Percentiles rank a stretch among this genome's conserved stretches.
Conservation (phyloP, 2,329 filamentous ascomycete species). For the Pseudonectria foliicola region DNA sequence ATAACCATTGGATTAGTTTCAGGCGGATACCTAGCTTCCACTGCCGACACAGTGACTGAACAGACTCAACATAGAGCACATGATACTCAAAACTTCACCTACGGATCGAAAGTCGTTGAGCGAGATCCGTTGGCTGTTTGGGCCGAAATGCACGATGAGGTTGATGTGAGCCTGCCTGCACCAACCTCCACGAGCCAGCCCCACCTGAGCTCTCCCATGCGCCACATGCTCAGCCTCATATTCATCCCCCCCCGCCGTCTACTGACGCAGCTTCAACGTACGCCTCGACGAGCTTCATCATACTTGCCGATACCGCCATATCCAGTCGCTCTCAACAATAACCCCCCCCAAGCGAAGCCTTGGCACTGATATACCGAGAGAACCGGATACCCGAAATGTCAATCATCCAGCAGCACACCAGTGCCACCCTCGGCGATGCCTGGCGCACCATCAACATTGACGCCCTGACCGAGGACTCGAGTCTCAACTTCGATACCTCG, state of each 20-base stretch:
- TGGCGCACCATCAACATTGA: constrained; percentile 94
- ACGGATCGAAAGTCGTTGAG: no score
- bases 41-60: no score
- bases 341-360: constrained; percentile 9
- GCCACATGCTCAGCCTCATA: constrained; percentile 20
- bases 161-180: no score
- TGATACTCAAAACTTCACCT: no score
- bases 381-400: constrained; percentile 40
- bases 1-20: no score
- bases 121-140: no score
- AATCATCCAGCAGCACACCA: constrained; percentile 59
- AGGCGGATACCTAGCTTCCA: no score
- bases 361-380: constrained; percentile 1
- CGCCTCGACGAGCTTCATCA: constrained; percentile 7
- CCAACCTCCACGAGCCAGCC: constrained; percentile 2
- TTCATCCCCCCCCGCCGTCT: constrained; percentile 24
- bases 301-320: constrained; percentile 5
- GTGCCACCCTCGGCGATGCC: constrained; percentile 53
- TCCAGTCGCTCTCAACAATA: no score
- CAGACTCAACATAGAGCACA: no score
- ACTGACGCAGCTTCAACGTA: constrained; percentile 25
- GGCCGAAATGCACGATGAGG: no score
- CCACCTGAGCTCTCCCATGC: constrained; percentile 7
- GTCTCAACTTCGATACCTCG: constrained; percentile 82
- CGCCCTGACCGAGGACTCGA: constrained; percentile 80